A percentile compares a stretch with the other conserved stretches of the same genome.
phyloP scores from a whole-genome alignment of 225 moss, liverwort and hornwort species.

The Neckera pumila region DNA sequence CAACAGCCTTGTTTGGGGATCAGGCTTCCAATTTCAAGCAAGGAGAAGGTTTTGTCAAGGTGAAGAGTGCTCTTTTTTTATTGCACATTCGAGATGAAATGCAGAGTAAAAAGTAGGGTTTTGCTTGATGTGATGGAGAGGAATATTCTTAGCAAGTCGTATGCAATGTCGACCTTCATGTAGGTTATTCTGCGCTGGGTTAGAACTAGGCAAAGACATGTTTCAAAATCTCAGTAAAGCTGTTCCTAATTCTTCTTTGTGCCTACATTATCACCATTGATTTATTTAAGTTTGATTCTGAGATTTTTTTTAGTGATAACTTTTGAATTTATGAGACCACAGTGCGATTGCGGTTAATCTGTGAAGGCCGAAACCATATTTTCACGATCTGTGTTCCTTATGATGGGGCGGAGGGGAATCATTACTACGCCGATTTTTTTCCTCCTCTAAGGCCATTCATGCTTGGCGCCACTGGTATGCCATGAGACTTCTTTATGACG shows the following conservation, averaged over 20 bases:
- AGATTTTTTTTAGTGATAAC: background rate
- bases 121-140: background rate
- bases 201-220: background rate
- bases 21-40: background rate
- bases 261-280: background rate
- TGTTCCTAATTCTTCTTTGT: background rate
- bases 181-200: conserved; percentile 1
- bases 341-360: background rate
- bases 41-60: conserved; percentile 7
- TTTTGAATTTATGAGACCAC: background rate
- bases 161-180: background rate
- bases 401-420: background rate
- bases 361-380: background rate
- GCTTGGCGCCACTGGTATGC: background rate
- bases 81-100: background rate
- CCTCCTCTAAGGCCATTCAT: background rate
- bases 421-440: background rate
- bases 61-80: background rate
- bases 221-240: conserved; percentile 7
- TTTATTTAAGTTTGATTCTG: background rate
- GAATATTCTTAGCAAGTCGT: background rate
- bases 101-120: background rate
- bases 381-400: background rate
- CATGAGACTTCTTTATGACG: background rate
- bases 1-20: background rate